Conservation (phyloP, 495 filamentous ascomycete species). For the Trichocladium antarcticum region DNA sequence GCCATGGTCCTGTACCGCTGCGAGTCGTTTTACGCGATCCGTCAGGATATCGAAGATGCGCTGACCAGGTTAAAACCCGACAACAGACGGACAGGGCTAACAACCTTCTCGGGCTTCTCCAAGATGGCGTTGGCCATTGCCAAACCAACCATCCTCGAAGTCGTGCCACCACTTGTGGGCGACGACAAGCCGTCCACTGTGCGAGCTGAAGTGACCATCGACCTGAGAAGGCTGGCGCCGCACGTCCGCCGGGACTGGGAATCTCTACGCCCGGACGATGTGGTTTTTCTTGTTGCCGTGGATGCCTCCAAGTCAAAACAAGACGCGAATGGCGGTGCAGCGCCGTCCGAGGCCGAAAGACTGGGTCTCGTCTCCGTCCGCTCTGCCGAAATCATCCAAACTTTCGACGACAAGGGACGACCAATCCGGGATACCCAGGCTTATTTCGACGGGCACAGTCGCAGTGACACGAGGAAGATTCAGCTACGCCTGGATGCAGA, state of each 20-base stretch:
- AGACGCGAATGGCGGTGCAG: conserved; percentile 43
- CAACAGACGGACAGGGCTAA: conserved; percentile 46
- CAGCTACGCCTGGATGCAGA: conserved; percentile 71
- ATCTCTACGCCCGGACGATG: conserved; percentile 73
- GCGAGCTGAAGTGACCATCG: conserved; percentile 76
- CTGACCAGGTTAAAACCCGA: conserved; percentile 71
- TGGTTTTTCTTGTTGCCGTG: conserved; percentile 76
- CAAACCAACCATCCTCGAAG: conserved; percentile 80
- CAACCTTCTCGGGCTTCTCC: conserved; percentile 74
- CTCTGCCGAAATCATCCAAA: conserved; percentile 75
- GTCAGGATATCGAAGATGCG: conserved; percentile 75
- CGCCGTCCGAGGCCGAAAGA: conserved; percentile 43
- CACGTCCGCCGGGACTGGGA: conserved; percentile 83
- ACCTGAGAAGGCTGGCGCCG: conserved; percentile 66
- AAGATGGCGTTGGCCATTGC: conserved; percentile 82
- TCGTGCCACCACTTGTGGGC: conserved; percentile 74
- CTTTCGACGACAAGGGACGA: conserved; percentile 80
- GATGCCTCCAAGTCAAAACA: conserved; percentile 44
- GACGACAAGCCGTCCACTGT: conserved; percentile 76
- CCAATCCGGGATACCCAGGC: conserved; percentile 49
- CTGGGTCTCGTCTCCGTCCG: conserved; percentile 60
- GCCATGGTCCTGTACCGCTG: conserved; percentile 80
- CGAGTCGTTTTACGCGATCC: conserved; percentile 89
- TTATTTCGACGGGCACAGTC: conserved; percentile 33
- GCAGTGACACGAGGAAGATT: conserved; percentile 51